Conservation (phyloP, 2,329 filamentous ascomycete species). For the Penicillium psychrosexuale region DNA sequence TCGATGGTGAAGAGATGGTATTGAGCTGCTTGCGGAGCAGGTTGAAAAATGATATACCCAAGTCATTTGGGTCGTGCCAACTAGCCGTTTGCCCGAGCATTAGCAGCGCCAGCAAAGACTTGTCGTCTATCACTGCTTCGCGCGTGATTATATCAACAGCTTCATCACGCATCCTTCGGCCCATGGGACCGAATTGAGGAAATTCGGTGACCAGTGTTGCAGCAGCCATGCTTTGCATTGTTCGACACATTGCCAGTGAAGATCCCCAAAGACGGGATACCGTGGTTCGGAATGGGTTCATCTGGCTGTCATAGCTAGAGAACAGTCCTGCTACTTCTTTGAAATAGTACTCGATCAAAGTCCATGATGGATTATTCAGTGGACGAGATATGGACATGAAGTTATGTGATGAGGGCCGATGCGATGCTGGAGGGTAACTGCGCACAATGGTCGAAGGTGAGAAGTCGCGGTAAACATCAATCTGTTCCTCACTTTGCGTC, state of each 20-base stretch:
- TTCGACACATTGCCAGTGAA: constrained; percentile 58
- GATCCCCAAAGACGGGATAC: constrained; percentile 57
- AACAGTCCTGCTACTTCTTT: constrained; percentile 60
- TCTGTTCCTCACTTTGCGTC: constrained; percentile 13
- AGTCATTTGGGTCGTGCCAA: constrained; percentile 57
- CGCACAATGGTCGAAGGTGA: constrained; percentile 35
- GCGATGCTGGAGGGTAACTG: constrained; percentile 29
- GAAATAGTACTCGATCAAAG: constrained; percentile 63
- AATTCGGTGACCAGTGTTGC: constrained; percentile 59
- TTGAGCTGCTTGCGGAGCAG: constrained; percentile 42
- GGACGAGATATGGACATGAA: constrained; percentile 39
- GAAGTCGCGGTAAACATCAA: constrained; percentile 24
- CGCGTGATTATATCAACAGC: constrained; percentile 52
- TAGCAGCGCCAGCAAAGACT: constrained; percentile 56
- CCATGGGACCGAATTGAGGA: constrained; percentile 51
- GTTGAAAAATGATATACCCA: constrained; percentile 54
- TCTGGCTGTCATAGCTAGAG: constrained; percentile 61
- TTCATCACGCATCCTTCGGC: constrained; percentile 52
- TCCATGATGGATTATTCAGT: constrained; percentile 51
- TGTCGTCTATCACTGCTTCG: constrained; percentile 50
- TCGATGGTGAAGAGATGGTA: constrained; percentile 33
- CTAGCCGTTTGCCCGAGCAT: constrained; percentile 59
- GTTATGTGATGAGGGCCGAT: constrained; percentile 22
- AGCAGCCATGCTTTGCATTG: constrained; percentile 63
- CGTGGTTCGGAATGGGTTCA: constrained; percentile 60